Percentiles rank a stretch among this genome's conserved stretches.
phyloP scores from a whole-genome alignment of 495 filamentous ascomycete genomes.

The Aspergillus indologenus region DNA sequence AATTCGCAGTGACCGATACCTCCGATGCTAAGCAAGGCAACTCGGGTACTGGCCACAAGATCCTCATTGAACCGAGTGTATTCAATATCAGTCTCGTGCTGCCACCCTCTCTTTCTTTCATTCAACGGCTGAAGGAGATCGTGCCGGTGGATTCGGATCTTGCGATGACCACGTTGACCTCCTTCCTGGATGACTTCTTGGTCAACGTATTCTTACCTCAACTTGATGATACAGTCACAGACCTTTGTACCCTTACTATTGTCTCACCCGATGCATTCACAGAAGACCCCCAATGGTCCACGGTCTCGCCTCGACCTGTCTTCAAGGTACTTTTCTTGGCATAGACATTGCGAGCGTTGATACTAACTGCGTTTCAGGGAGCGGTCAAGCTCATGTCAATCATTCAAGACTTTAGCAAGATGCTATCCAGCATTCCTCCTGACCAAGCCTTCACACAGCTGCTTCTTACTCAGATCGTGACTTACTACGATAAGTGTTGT shows the following conservation, averaged over 20 bases:
- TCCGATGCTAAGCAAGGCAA: conserved; percentile 41
- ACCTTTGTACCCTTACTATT: conserved; percentile 78
- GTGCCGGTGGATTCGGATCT: conserved; percentile 84
- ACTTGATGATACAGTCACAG: conserved; percentile 89
- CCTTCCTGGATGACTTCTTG: conserved; percentile 96
- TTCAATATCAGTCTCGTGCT: conserved; percentile 96
- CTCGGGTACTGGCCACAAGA: conserved; percentile 71
- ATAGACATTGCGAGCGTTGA: neutral
- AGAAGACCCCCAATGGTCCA: conserved; percentile 77
- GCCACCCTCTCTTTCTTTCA: conserved; percentile 88
- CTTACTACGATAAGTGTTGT: conserved; percentile 87
- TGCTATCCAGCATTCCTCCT: conserved; percentile 93
- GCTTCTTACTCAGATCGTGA: conserved; percentile 82
- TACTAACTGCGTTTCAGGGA: conserved; percentile 46
- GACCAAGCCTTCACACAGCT: conserved; percentile 93
- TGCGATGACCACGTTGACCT: conserved; percentile 80
- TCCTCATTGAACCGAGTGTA: conserved; percentile 90
- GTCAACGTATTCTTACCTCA: conserved; percentile 98
- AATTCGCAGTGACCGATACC: conserved; percentile 33
- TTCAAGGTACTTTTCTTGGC: conserved; percentile 57
- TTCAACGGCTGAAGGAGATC: conserved; percentile 86
- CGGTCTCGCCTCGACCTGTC: conserved; percentile 74
- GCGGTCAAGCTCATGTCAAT: conserved; percentile 82
- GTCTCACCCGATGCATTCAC: conserved; percentile 85
- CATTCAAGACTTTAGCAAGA: conserved; percentile 84